Evolutionary conservation across 2,329 filamentous ascomycete genomes (phyloP), one percentile per base, ranked within the genome.

Genomic region (Alternaria novae-zelandiae): DNA sequence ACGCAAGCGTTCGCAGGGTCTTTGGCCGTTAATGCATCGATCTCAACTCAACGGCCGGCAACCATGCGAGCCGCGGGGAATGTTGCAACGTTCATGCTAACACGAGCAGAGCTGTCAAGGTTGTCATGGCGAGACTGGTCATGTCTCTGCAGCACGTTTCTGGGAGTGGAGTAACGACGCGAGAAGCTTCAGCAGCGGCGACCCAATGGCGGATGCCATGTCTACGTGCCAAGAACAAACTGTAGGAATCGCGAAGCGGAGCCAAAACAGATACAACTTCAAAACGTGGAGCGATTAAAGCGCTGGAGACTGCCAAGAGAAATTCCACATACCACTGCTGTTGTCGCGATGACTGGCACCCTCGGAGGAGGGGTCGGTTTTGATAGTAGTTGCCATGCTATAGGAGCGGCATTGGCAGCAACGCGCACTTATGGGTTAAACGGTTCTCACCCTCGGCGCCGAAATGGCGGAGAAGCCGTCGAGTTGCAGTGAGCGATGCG

Each of bases 381-480:
- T 77, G 61, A 78, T 75, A 67, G 69, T 66, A 46, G 70, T 66
- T 51, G 75, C 74, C 78, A 79, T 79, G 68, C 68, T 76, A 74
- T 73, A 57, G 62, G 54, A 51, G 63, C 67, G 57, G 74, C 77
- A 78, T 73, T 68, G 71, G 75, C 69, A 69, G 72, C 59, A 51
- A 26, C 55, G 54, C 51, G 63, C 57, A 54, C 65, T 45, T 57
- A 25, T 57, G 61, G 61, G 30, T 28, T 56, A 67, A 67, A 69
- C 64, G 64, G 57, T 59, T 57, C 41, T 46, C 61, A 20, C 45
- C 46, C 58, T 63, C 59, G 45, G 61, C 54, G 62, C 51, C 36
- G 58, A 56, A 36, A 26, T 59, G n/a, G 64, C 54, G 60, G 64
- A 57, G 64, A 61, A 47, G 55, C 43, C 44, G 59, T 57, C 26